Evolutionary conservation across 352 stramenopile genomes (phyloP).

Genomic region (Phytophthora brassicae): DNA sequence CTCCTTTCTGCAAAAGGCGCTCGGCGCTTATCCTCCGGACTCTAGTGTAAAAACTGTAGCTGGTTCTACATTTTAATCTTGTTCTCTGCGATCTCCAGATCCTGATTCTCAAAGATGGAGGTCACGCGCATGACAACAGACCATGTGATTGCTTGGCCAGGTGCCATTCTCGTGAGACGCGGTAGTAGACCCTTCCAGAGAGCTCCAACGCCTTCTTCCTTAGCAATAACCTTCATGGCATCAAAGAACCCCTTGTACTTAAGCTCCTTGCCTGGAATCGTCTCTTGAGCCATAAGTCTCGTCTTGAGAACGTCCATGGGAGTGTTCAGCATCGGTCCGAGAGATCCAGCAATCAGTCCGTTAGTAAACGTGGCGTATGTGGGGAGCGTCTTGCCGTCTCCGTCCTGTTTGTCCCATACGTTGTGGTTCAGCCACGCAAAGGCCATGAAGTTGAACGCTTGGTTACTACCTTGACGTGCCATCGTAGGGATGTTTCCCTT

Average conservation of each 20-base stretch:
- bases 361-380: slow-evolving; percentile 95
- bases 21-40: slow-evolving; percentile 1
- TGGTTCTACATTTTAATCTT: slow-evolving; percentile 72
- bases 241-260: slow-evolving; percentile 97
- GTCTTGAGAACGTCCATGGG: slow-evolving; percentile 96
- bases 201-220: slow-evolving; percentile 92
- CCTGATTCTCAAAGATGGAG: slow-evolving; percentile 86
- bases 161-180: slow-evolving; percentile 94
- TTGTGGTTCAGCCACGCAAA: slow-evolving; percentile 92
- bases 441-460: slow-evolving; percentile 98
- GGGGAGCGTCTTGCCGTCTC: slow-evolving; percentile 88
- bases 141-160: slow-evolving; percentile 97
- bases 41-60: slow-evolving; percentile 3
- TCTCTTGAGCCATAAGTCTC: slow-evolving; percentile 90
- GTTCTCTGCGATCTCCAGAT: slow-evolving; percentile 45
- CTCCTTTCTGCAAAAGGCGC: slow-evolving; percentile 14
- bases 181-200: slow-evolving; percentile 98
- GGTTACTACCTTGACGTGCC: slow-evolving; percentile 96
- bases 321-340: slow-evolving; percentile 88
- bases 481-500: slow-evolving; percentile 96
- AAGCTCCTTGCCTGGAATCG: slow-evolving; percentile 83
- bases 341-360: slow-evolving; percentile 85
- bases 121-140: slow-evolving; percentile 88
- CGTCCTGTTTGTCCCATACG: slow-evolving; percentile 91
- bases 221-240: slow-evolving; percentile 91